Evolutionary conservation across 2,329 filamentous ascomycete species (phyloP).

Genomic region (Alternaria atra): DNA sequence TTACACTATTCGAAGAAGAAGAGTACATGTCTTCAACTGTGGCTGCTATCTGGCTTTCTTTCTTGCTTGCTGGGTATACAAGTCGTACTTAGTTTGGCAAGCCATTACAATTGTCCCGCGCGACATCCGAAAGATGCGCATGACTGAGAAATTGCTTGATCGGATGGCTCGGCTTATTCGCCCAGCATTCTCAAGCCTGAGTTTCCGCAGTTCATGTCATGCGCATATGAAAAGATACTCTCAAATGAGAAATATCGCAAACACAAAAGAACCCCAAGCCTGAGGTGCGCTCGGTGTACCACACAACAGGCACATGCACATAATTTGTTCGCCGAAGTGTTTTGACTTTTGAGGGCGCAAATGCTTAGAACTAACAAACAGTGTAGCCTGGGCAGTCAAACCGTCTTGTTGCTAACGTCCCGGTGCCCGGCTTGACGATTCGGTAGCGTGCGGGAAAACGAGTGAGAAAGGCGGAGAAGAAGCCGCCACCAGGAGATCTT

Average conservation of each 20-base stretch:
- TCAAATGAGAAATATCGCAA: background rate
- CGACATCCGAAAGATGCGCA: no score
- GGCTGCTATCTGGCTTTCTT: no score
- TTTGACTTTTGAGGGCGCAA: background rate
- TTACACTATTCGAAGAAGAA: no score
- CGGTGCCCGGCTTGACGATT: background rate
- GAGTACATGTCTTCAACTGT: no score
- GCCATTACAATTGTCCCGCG: no score
- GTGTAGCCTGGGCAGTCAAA: background rate
- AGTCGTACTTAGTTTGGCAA: no score
- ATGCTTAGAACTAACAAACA: background rate
- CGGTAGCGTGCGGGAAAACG: background rate
- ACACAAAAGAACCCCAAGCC: background rate
- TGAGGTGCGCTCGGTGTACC: background rate
- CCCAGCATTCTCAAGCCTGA: background rate
- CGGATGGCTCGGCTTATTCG: background rate
- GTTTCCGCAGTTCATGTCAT: background rate
- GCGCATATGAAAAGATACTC: background rate
- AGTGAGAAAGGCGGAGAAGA: slow-evolving; percentile 4
- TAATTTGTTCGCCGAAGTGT: background rate
- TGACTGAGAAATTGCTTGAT: background rate
- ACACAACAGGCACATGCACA: background rate
- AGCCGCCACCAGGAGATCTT: slow-evolving; percentile 10
- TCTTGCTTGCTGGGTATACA: no score
- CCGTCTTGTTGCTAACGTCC: background rate